These are phyloP conservation scores for Selaginella moellendorffii DNA, from an alignment of 75 land plant genomes.

Conservation along the genomic window DNA sequence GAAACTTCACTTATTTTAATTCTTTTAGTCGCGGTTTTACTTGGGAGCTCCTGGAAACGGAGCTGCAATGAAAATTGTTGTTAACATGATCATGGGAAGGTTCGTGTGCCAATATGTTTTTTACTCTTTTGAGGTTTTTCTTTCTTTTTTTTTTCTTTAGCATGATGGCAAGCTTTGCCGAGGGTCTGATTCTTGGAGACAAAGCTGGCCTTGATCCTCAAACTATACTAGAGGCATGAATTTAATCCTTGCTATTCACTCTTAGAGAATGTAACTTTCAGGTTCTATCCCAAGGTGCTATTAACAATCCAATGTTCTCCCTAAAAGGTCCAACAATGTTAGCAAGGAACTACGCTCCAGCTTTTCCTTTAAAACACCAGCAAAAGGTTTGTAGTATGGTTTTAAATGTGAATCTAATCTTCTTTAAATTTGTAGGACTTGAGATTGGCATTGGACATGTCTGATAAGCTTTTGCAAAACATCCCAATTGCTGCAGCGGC, in stretches of 20 bases:
- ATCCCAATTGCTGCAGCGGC: constrained; percentile 98
- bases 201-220: not conserved
- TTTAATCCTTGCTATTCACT: no score
- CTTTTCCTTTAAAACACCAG: constrained; percentile 93
- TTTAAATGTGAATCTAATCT: not conserved
- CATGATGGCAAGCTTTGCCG: not conserved
- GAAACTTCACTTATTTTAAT: not conserved
- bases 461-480: constrained; percentile 58
- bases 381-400: constrained; percentile 36
- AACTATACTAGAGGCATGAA: not conserved
- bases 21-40: constrained; percentile 31
- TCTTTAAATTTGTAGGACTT: constrained; percentile 28
- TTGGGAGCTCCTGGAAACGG: constrained; percentile 92
- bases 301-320: constrained; percentile 75
- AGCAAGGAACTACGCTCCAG: constrained; percentile 42
- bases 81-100: constrained; percentile 99
- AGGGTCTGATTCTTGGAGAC: not conserved
- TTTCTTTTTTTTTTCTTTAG: not conserved
- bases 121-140: not conserved
- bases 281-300: constrained; percentile 22
- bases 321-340: constrained; percentile 87
- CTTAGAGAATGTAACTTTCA: not conserved
- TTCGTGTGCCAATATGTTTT: constrained; percentile 15
- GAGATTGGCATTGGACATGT: constrained; percentile 83
- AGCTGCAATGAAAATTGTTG: constrained; percentile 90